A percentile compares a stretch with the other conserved stretches of the same genome.
Conservation (phyloP, 768 basidiomycete genomes). For the Leucosporidium scottii region DNA sequence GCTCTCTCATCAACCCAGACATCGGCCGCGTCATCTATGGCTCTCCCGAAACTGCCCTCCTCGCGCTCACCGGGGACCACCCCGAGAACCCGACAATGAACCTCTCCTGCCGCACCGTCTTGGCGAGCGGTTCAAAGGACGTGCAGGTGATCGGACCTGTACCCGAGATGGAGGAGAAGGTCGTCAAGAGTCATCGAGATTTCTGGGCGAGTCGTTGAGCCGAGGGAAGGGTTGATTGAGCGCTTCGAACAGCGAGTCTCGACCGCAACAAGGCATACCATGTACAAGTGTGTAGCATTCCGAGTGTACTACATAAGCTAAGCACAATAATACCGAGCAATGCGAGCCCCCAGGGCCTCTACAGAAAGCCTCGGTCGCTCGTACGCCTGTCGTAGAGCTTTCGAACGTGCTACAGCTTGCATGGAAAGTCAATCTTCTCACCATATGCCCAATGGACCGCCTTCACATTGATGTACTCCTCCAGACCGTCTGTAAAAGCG, state of each 20-base stretch:
- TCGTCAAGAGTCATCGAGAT: not conserved
- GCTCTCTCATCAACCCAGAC: not conserved
- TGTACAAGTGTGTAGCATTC: too few relatives aligned
- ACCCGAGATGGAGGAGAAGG: not conserved
- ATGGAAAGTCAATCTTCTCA: not conserved
- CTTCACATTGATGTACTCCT: not conserved
- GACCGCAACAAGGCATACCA: too few relatives aligned
- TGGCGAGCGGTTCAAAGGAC: slow-evolving; percentile 1
- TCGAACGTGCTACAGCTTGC: slow-evolving; percentile 4
- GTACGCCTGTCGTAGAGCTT: too few relatives aligned
- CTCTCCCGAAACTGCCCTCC: slow-evolving; percentile 3
- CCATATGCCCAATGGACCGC: not conserved
- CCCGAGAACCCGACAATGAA: slow-evolving; percentile 3
- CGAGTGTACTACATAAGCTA: too few relatives aligned
- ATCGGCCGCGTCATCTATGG: slow-evolving; percentile 8
- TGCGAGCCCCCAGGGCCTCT: too few relatives aligned
- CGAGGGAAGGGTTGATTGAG: too few relatives aligned
- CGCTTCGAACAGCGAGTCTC: too few relatives aligned
- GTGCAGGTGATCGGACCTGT: slow-evolving; percentile 3
- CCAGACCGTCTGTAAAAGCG: not conserved
- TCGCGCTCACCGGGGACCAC: slow-evolving; percentile 1
- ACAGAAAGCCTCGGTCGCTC: too few relatives aligned
- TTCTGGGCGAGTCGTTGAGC: slow-evolving; percentile 1
- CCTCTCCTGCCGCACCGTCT: not conserved
- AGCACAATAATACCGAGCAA: too few relatives aligned